These are phyloP conservation scores for Coffea canephora DNA, from an alignment of 257 asterid species.

Conservation along the genomic window DNA sequence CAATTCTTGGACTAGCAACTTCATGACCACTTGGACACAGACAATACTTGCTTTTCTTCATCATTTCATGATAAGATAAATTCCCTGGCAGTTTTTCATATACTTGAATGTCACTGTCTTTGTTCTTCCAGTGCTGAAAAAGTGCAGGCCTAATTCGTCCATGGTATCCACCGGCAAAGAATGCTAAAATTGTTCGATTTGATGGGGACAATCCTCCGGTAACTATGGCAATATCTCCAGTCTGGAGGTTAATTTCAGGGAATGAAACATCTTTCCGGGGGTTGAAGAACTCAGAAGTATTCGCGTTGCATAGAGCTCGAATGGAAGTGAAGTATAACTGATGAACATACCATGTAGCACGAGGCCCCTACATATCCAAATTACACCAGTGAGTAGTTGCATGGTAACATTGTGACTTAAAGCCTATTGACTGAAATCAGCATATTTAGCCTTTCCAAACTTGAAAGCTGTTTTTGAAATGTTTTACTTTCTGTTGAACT, in stretches of 20 bases:
- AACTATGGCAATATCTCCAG: conserved; percentile 23
- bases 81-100: conserved; percentile 36
- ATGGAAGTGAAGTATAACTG: conserved; percentile 64
- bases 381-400: background rate
- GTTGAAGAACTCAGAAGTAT: conserved; percentile 69
- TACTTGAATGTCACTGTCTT: conserved; percentile 40
- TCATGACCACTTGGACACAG: conserved; percentile 75
- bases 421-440: too few species aligned
- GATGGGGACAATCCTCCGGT: conserved; percentile 18
- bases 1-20: conserved; percentile 68
- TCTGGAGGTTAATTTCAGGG: conserved; percentile 54
- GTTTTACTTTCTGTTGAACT: too few species aligned
- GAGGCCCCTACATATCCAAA: conserved; percentile 52
- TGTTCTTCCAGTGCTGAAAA: conserved; percentile 47
- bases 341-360: conserved; percentile 64
- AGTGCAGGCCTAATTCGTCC: conserved; percentile 48
- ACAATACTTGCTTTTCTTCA: conserved; percentile 48
- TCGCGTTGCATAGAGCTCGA: conserved; percentile 66
- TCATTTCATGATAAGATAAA: conserved; percentile 37
- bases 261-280: conserved; percentile 62
- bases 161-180: conserved; percentile 59
- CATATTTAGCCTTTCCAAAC: background rate
- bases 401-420: background rate
- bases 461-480: background rate
- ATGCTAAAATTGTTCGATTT: conserved; percentile 47